phyloP scores from a whole-genome alignment of 2,329 filamentous ascomycete species.

The Huntiella decipiens region DNA sequence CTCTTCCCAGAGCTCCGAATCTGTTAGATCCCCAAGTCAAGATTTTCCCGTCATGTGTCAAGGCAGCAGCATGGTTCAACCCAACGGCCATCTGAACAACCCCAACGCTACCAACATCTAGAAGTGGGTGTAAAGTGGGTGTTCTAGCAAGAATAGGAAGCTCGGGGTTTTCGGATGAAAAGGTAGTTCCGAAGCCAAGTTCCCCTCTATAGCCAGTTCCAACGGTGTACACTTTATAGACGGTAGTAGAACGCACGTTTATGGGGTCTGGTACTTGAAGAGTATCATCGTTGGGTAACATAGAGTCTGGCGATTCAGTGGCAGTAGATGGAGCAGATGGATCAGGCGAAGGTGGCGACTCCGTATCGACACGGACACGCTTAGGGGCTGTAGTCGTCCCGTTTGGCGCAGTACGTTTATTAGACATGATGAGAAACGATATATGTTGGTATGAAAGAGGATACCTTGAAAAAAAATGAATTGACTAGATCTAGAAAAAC shows the following conservation, averaged over 20 bases:
- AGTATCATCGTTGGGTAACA: no score
- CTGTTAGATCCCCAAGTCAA: constrained; percentile 51
- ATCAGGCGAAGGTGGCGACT: no score
- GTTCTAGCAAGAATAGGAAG: constrained; percentile 15
- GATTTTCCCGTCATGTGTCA: constrained; percentile 43
- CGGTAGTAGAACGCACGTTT: constrained; percentile 22
- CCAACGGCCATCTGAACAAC: constrained; percentile 44
- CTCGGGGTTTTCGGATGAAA: constrained; percentile 23
- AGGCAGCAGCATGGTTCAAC: constrained; percentile 42
- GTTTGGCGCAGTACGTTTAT: no score
- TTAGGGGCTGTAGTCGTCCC: no score
- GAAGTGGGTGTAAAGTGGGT: constrained; percentile 29
- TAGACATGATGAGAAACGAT: no score
- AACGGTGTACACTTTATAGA: constrained; percentile 40
- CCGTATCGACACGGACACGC: no score
- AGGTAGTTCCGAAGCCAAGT: constrained; percentile 36
- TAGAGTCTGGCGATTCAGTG: no score
- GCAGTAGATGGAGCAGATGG: no score
- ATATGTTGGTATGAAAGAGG: no score
- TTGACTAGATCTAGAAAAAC: no score
- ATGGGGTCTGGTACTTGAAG: no score
- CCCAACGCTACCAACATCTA: constrained; percentile 31
- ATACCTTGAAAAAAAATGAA: no score
- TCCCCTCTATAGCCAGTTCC: constrained; percentile 46
- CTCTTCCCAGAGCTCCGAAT: constrained; percentile 41